phyloP scores from a whole-genome alignment of 257 asterid genomes.

The Penstemon newberryi region DNA sequence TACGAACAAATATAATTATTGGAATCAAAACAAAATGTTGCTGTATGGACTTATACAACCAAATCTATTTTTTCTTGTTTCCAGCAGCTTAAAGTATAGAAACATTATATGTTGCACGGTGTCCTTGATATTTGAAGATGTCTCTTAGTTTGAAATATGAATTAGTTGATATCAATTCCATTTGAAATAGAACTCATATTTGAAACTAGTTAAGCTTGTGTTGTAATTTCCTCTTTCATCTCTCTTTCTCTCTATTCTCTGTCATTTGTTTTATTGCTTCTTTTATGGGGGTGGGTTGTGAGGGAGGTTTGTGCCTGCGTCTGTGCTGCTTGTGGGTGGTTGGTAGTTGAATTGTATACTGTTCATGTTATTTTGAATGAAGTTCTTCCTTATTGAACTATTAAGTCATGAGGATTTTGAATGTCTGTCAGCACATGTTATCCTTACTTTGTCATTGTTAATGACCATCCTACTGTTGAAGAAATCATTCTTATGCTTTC shows the following conservation, averaged over 20 bases:
- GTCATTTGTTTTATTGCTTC: not conserved
- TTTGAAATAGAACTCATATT: not conserved
- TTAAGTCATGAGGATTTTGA: not conserved
- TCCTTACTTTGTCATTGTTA: not conserved
- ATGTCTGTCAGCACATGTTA: not conserved
- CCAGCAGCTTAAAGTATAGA: constrained; percentile 4
- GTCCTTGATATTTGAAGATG: not conserved
- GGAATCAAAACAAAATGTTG: not conserved
- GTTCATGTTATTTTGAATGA: not conserved
- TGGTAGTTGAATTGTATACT: not conserved
- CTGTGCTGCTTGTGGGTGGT: too few species aligned
- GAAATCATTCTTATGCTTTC: not conserved
- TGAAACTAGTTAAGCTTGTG: not conserved
- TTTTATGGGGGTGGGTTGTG: not conserved
- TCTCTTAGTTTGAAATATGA: not conserved
- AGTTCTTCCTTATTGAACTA: not conserved
- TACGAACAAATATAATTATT: not conserved
- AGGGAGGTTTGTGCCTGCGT: not conserved
- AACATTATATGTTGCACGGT: not conserved
- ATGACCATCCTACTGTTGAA: not conserved
- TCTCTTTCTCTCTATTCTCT: not conserved
- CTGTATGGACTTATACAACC: not conserved
- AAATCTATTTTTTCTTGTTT: not conserved
- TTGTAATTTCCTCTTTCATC: not conserved
- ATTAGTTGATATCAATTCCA: not conserved